Evolutionary conservation across 768 basidiomycete species (phyloP), one percentile per base, ranked within the genome.

Genomic region (Psilocybe tampanensis): DNA sequence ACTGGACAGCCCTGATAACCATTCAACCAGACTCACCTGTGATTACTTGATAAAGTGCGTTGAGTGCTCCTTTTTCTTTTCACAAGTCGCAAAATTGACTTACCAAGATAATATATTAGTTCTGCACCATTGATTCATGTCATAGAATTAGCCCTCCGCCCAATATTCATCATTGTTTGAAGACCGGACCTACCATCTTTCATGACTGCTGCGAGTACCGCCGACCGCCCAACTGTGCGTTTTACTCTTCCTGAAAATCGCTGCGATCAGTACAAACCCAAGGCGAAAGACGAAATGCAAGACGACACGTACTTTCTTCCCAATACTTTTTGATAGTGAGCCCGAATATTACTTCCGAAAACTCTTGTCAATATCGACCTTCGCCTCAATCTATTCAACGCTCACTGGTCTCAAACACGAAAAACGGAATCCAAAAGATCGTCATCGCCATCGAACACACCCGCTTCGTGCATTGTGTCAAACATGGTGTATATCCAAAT

Each of bases 91-190:
- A 18, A 29, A 12, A 47, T 21, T 50, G 8, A 52, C 56, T 58
- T 11, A 61, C 60, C 60, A 21, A 55, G 36, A 42, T 61, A 61
- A 51, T 61, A 61, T 7, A 61, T 18, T 8, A 61, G 32, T 29
- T 53, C 60, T 61, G 17, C 8, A 15, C 3, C 18, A 7, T 42
- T 2, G n/a, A 44, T 17, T 2, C 13, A 36, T 2, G 8, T 50
- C 6, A 15, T 5, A 32, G 1, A 7, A 39, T 47, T 8, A 48
- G 23, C 8, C 22, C 8, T 12, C 1, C n/a, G 9, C 9, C 3
- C n/a, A 24, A 11, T 15, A 22, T 9, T 22, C 17, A 2, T 6
- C 29, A 29, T 9, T 29, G 4, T 29, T n/a, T n/a, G n/a, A n/a
- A n/a, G 29, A 29, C 29, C 29, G 9, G 22, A 52, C 60, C 50